These are phyloP conservation scores for Phytopythium boreale DNA, from an alignment of 352 stramenopile species.

Conservation along the genomic window DNA sequence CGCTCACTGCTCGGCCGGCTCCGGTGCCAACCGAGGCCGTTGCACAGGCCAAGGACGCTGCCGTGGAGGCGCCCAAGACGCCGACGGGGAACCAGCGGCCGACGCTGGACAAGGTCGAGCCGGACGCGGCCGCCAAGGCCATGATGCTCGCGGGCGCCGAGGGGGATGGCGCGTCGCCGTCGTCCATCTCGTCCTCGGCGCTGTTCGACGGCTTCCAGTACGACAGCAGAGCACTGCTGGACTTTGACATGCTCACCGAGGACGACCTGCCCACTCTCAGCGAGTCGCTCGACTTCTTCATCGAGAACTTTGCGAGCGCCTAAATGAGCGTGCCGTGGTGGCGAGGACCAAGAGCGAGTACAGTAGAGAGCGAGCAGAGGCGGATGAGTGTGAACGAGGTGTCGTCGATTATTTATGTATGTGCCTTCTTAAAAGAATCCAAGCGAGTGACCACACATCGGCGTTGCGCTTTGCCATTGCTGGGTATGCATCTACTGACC, in stretches of 20 bases:
- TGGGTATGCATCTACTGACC: neutral
- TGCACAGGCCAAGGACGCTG: neutral
- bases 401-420: slow-evolving; percentile 3
- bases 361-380: slow-evolving; percentile 2
- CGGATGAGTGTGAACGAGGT: neutral
- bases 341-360: neutral
- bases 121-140: slow-evolving; percentile 11
- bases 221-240: slow-evolving; percentile 3
- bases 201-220: slow-evolving; percentile 8
- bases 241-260: slow-evolving; percentile 8
- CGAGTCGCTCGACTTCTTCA: slow-evolving; percentile 33
- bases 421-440: neutral
- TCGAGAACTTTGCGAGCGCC: slow-evolving; percentile 27
- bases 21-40: neutral
- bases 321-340: neutral
- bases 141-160: slow-evolving; percentile 6
- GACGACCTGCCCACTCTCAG: slow-evolving; percentile 22
- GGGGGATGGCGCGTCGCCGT: slow-evolving; percentile 27
- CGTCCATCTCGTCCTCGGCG: slow-evolving; percentile 16
- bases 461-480: neutral
- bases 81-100: slow-evolving; percentile 11
- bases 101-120: slow-evolving; percentile 16
- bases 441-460: neutral
- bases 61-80: neutral
- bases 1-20: neutral